Base-by-base conservation (phyloP, 2,329 filamentous ascomycete genomes). In the Fusarium irregulare region DNA sequence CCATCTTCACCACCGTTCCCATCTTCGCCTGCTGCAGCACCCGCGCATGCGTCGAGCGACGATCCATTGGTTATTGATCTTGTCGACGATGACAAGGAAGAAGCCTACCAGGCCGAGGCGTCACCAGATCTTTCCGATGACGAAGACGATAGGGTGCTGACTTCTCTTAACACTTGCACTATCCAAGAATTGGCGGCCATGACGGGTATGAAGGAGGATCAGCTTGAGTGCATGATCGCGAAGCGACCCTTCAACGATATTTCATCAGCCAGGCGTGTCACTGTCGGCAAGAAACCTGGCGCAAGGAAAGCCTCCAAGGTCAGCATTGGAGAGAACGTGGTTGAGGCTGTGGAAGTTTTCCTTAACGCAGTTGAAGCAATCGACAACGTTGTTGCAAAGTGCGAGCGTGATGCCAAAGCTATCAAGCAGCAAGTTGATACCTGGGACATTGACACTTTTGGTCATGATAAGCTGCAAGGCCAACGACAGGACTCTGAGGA, bases 81-180 rank as follows among this genome's bases (percentile, higher is more conserved):
- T 7, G 73, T 81, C 9, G 79, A 80, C 18, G 78, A 83, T 30
- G 82, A 82, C 51, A 80, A 80, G 40, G 83, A 84, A 45, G 83
- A 84, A 44, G 76, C 78, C 11, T 81, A 80, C 55, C 75, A 81
- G 47, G 80, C 80, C 10, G 78, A 81, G 59, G 56, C 61, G 18
- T 78, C 77, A 8, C 77, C 78, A 11, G 67, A 70, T 10, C 72
- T 69, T 1, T 72, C 55, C 6, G 70, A 77, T 7, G 76, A 80
- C n/a, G 79, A 78, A 41, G 77, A 78, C 41, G 78, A 80, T 49
- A 77, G 79, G 50, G 87, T 98, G 9, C 83, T 98, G 28, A 86
- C 89, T 10, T 97, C 94, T 75, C 90, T 99, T 79, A 98, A 98
- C 76, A 89, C 85, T 1, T 96, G 93, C 77, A 88, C 89, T 7